Evolutionary conservation across 2,329 filamentous ascomycete genomes (phyloP), one percentile per base, ranked within the genome.

Genomic region (Periconia sp.): DNA sequence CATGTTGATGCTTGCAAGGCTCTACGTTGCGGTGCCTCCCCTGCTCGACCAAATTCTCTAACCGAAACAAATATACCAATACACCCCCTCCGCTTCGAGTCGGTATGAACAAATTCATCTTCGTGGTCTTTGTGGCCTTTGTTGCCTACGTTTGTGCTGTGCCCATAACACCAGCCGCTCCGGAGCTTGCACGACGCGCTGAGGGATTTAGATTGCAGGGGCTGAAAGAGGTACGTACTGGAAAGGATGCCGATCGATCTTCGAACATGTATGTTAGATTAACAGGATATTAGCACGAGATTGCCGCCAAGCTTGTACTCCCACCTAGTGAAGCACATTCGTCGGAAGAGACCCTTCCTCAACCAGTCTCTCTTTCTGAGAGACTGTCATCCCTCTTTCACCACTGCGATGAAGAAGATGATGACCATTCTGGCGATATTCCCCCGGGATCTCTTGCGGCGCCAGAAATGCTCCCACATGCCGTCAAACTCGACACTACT

Each of bases 131-230:
- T 10, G 51, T 68, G 61, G 65, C 65, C 45, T 48, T 69, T 10
- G 23, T 65, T 42, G 52, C 59, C 37, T 57, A 61, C 17, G 64
- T 65, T n/a, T 54, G 60, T 45, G 69, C 67, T 7, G 58, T 69
- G 19, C 71, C 70, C 3, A 73, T 73, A 55, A 71, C 70, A 14
- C 71, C 71, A 11, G 63, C 71, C 6, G 70, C 70, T 19, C 68
- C 68, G n/a, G 59, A 60, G 35, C 60, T 65, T 9, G 66, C 71
- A 44, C 65, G 61, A 52, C 64, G 68, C 9, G 70, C 63, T 14
- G 71, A 72, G 48, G 64, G 66, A 30, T 68, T 68, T 57, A 62
- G 71, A 45, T 59, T 68, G 14, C 61, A 70, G 59, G 72, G 72
- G 14, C 52, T 73, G 14, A 47, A 61, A 49, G 72, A 74, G 62